A percentile compares a stretch with the other conserved stretches of the same genome.
Conservation (phyloP, 441 rosid species). For the Kokia cookei region DNA sequence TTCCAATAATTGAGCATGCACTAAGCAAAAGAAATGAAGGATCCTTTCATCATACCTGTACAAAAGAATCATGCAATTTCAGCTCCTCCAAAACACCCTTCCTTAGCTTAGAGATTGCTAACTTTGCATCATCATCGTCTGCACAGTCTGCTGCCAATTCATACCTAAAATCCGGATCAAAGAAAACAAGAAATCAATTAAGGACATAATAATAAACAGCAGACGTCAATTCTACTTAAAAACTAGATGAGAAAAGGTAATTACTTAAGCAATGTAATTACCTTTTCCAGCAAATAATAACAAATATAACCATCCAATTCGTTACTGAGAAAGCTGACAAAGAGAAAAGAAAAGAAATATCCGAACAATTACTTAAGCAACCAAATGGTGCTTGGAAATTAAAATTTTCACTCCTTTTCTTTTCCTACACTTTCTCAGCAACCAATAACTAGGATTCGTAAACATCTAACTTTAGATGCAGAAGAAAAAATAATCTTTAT, state of each 20-base stretch:
- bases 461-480: not conserved
- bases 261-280: not conserved
- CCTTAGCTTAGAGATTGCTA: conserved; percentile 46
- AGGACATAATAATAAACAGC: not conserved
- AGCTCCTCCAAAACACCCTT: conserved; percentile 51
- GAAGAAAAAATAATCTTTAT: not conserved
- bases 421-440: conserved; percentile 7
- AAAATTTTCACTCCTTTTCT: not conserved
- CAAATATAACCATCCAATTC: conserved; percentile 7
- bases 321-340: conserved; percentile 15
- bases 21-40: not conserved
- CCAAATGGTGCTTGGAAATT: not conserved
- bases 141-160: conserved; percentile 70
- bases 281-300: conserved; percentile 7
- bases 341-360: conserved; percentile 8
- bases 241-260: not conserved
- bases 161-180: conserved; percentile 31
- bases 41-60: conserved; percentile 32
- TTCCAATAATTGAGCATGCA: not conserved
- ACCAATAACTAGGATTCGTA: conserved; percentile 1
- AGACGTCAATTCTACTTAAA: not conserved
- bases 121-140: conserved; percentile 72
- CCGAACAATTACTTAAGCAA: conserved; percentile 1
- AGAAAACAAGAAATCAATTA: not conserved
- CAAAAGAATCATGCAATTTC: conserved; percentile 53